Evolutionary conservation across 2,329 filamentous ascomycete species (phyloP), one percentile per base, ranked within the genome.

Genomic region (Pyrenophora teres): DNA sequence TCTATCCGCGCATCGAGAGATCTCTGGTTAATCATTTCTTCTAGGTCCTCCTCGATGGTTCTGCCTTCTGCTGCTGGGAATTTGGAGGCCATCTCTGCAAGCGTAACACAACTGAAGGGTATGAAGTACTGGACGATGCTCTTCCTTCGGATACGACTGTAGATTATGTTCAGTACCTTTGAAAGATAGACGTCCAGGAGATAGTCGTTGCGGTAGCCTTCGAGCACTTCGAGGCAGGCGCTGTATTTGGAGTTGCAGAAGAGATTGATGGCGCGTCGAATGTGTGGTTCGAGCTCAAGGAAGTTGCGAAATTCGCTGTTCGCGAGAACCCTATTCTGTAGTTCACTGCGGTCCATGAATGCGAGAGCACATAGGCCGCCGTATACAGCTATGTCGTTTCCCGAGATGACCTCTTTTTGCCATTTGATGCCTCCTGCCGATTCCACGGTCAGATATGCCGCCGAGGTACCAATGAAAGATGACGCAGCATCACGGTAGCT

Each of bases 161-260:
- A 94, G 16, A 99, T 79, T 1, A 78, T 76, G 32, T 81, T 69
- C 15, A 97, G 79, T 59, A 96, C 89, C 56, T 81, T 84, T 52
- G 89, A 87, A 6, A 99, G 82, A 71, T 96, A 88, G 16, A 96
- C 78, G 68, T 99, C 94, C 4, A 97, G 84, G n/a, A 92, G 80
- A 71, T 94, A 97, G 73, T 99, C 94, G 31, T 85, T 78, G 42
- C 86, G 86, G 73, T 94, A 93, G 4, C 85, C 83, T 65, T 94
- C 89, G 0, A 99, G 82, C 31, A 93, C 90, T 40, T 86, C 82
- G 38, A 99, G 80, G 72, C 93, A 97, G 37, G 84, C 83, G 8
- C 89, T 88, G 74, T 97, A 99, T 64, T 95, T 90, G 54, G 90
- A 91, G 62, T 89, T 91, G 63, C 93, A 90, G 76, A 97, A 99